Evolutionary conservation across 805 yeast species (phyloP), one percentile per base, ranked within the genome.

Genomic region (Kuraishia cidri): DNA sequence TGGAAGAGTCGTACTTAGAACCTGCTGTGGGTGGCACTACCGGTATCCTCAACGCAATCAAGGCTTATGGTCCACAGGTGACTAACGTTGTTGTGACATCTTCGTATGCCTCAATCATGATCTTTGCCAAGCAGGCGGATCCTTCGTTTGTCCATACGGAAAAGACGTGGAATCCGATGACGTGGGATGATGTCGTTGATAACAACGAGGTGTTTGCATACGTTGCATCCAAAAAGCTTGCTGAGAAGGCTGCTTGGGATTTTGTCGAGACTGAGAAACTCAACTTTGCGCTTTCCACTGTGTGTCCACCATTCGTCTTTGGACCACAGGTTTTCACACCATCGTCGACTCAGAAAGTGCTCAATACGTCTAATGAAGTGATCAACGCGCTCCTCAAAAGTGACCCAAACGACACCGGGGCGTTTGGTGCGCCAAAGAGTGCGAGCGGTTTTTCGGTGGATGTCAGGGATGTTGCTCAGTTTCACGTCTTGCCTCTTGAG

Each of bases 381-480:
- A 34, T 58, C 32, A 46, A 45, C 37, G 11, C 28, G 11, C 25
- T 45, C 18, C 37, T 54, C 30, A 26, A 33, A 18, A n/a, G 33
- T 5, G 31, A 43, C 2, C 44, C 49, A 3, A 26, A 46, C 1
- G 39, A 65, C 11, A 41, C 47, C 5, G 36, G 33, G 10, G 45
- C 46, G 16, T 26, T 40, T 14, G n/a, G n/a, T n/a, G n/a, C n/a
- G n/a, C n/a, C n/a, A n/a, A 22, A 46, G 3, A 47, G 48, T 4
- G 42, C 50, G 4, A 32, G 36, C 11, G n/a, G n/a, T n/a, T 48
- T 48, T 10, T 46, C 46, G 24, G 18, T 26, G 11, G 29, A 26
- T 11, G 82, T 76, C 5, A 62, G 81, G 45, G 83, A 78, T 45
- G 79, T 72, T 25, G 80, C 83, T 6, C 48, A 46, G 34, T 74